Conservation (phyloP, 164 flowering plant species). For the Litsea cubeba region DNA sequence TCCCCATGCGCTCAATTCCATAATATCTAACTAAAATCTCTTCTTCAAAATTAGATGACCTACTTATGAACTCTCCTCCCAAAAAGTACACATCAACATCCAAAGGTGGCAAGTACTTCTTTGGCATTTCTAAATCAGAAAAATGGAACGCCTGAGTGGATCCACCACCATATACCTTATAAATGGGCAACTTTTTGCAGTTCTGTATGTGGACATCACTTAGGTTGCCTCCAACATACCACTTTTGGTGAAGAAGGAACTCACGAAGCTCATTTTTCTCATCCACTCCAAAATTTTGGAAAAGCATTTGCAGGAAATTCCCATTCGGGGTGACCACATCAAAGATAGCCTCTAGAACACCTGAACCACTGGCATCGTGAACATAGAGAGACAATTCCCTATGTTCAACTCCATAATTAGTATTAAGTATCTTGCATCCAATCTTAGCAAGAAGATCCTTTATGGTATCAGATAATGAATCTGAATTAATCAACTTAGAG, state of each 20-base stretch:
- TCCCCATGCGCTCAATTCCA: constrained; percentile 77
- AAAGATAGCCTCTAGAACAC: constrained; percentile 69
- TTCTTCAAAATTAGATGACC: constrained; percentile 55
- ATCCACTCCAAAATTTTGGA: constrained; percentile 35
- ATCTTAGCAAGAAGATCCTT: constrained; percentile 51
- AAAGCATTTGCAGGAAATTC: constrained; percentile 18
- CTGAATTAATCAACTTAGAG: constrained; percentile 57
- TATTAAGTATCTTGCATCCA: constrained; percentile 76
- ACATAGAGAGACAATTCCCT: constrained; percentile 56
- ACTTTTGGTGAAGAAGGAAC: constrained; percentile 79
- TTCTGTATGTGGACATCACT: constrained; percentile 39
- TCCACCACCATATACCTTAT: constrained; percentile 48
- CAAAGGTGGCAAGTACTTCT: constrained; percentile 68
- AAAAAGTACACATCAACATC: constrained; percentile 51
- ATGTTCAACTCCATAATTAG: constrained; percentile 58
- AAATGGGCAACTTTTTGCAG: constrained; percentile 72
- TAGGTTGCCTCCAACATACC: constrained; percentile 62
- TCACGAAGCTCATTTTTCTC: constrained; percentile 72
- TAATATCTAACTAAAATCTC: constrained; percentile 62
- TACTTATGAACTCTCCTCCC: constrained; percentile 53
- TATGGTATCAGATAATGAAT: constrained; percentile 48
- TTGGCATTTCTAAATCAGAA: constrained; percentile 58
- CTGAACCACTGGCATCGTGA: constrained; percentile 48
- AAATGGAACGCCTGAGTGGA: constrained; percentile 32
- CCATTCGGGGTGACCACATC: constrained; percentile 46